Evolutionary conservation across 1,284 basidiomycete genomes (phyloP).

Genomic region (Apiotrichum porosum): DNA sequence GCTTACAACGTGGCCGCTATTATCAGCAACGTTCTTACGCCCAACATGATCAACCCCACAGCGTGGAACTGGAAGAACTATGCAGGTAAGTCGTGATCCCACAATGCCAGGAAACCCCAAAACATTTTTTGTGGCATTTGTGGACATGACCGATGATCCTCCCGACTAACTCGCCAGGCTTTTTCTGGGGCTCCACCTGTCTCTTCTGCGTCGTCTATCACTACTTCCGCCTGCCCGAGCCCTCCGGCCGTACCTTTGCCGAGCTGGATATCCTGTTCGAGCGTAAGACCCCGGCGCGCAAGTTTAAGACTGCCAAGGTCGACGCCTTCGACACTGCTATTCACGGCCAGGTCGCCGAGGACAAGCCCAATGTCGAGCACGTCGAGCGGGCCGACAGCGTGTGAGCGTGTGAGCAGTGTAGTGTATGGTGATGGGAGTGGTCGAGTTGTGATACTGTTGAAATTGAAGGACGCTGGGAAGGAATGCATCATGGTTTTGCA

Average conservation of each 20-base stretch:
- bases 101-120: no score
- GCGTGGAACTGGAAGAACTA: slow-evolving; percentile 31
- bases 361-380: background rate
- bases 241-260: slow-evolving; percentile 48
- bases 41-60: slow-evolving; percentile 50
- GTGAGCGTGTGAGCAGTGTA: no score
- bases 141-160: background rate
- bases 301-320: slow-evolving; percentile 22
- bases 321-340: slow-evolving; percentile 12
- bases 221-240: slow-evolving; percentile 31
- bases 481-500: no score
- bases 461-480: no score
- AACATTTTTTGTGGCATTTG: no score
- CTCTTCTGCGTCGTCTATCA: slow-evolving; percentile 37
- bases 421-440: no score
- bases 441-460: no score
- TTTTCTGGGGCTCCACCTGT: slow-evolving; percentile 33
- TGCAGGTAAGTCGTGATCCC: no score
- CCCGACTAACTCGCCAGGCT: slow-evolving; percentile 4
- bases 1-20: slow-evolving; percentile 48
- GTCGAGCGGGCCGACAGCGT: no score
- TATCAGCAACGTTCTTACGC: slow-evolving; percentile 42
- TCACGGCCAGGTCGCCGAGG: background rate
- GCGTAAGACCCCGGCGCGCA: slow-evolving; percentile 20
- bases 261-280: slow-evolving; percentile 50